Base-by-base conservation (phyloP, 179 eudicot genomes). In the Gypsophila paniculata region DNA sequence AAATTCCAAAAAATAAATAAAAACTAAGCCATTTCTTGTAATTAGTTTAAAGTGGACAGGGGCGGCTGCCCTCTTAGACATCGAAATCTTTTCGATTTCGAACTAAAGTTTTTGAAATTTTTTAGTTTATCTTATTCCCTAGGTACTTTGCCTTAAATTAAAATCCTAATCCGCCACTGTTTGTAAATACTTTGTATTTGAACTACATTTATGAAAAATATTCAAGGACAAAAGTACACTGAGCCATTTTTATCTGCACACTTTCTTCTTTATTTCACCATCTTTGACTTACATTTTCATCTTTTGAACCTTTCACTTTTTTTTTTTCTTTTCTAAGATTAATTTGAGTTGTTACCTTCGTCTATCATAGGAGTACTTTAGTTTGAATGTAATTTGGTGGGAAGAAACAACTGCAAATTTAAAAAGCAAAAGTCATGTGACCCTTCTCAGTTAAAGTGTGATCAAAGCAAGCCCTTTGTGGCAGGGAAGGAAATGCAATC, bases 301-400 rank as follows among this genome's bases (percentile, higher is more conserved):
- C 61, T 74, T 68, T 59, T 68, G 32, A 32, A 44, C 29, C 38
- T 46, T 52, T 14, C 55, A 54, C 66, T 65, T 44, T 18, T 15
- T 67, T 57, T 29, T 26, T 42, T 58, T 49, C 23, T 61, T 58
- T 22, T 25, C 2, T 17, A 58, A 55, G 19, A 55, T 18, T 11
- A 32, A 34, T 42, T 53, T 57, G 65, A 29, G 12, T 54, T 63
- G 21, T 63, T 64, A 39, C n/a, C 61, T 36, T 69, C 32, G 22
- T 7, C 11, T 55, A 58, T 65, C 71, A 32, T 72, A n/a, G n/a
- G n/a, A n/a, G n/a, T n/a, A 51, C 79, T 71, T 76, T 48, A 48
- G 63, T 73, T 67, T 77, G 57, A 73, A 69, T 61, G 32, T 60
- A 6, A 38, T 69, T 10, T 34, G 39, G 73, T 7, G 68, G 53